Evolutionary conservation across 176 grass and related monocot species (phyloP), one percentile per base, ranked within the genome.

Genomic region (Oryza longistaminata): DNA sequence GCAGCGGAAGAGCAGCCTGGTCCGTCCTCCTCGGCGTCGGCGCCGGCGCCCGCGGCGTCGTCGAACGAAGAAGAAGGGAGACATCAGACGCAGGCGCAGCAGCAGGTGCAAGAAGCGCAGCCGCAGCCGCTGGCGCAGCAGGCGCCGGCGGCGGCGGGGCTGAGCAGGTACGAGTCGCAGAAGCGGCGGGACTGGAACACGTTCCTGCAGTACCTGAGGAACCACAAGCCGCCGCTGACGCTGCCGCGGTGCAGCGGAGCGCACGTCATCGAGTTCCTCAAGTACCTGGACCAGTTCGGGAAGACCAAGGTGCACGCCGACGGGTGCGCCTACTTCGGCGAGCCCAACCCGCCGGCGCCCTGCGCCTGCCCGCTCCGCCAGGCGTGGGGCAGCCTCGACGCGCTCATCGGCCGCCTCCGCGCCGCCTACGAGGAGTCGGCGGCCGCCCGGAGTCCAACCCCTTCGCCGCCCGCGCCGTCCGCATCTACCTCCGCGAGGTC

Each of bases 181-280:
- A 97, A 97, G 87, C 79, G 95, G 1, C 84, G 95, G 0, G 95
- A 97, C 89, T 97, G 95, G 95, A 95, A 95, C 85, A 97, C 95
- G 24, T 97, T 97, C 85, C 89, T 97, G 25, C 91, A 97, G 76
- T 97, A 95, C 82, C 87, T 97, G 74, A 58, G 67, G n/a, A 95
- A 95, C 80, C 95, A 95, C 87, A 93, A 90, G 82, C 95, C 94
- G 34, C 94, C 94, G 61, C 88, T 97, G 52, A 91, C 90, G 17
- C 88, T 97, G 77, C 40, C 49, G 46, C 72, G 94, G 21, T 97
- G 94, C 90, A 87, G 92, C 44, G 90, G 94, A 46, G 90, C 86
- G 13, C 86, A 97, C 67, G 95, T 97, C 25, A 91, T 97, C 40
- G 95, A 97, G 81, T 97, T 97, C 90, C 82, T 97, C 19, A 87